Evolutionary conservation across 2,329 filamentous ascomycete species (phyloP).

Genomic region (Rosellinia necatrix): DNA sequence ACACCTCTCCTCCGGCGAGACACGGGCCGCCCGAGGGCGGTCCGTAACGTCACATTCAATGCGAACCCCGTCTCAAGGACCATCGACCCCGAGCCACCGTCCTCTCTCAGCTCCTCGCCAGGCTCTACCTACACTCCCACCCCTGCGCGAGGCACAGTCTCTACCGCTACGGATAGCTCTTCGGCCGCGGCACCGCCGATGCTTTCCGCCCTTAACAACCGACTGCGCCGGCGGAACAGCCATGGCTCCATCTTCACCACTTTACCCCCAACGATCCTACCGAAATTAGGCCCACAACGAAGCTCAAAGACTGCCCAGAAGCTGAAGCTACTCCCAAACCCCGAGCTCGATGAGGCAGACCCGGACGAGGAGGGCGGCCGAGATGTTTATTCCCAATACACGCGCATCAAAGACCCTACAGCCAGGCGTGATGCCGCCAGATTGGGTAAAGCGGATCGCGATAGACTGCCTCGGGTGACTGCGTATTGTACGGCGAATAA

Average conservation of each 20-base stretch:
- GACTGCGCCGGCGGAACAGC: slow-evolving; percentile 84
- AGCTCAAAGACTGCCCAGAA: slow-evolving; percentile 97
- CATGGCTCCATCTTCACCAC: slow-evolving; percentile 64
- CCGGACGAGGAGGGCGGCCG: slow-evolving; percentile 87
- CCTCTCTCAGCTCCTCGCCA: slow-evolving; percentile 38
- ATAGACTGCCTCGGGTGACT: slow-evolving; percentile 85
- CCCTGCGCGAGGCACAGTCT: slow-evolving; percentile 37
- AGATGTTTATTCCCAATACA: slow-evolving; percentile 98
- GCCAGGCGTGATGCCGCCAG: slow-evolving; percentile 89
- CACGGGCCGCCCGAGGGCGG: slow-evolving; percentile 48
- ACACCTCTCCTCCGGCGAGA: slow-evolving; percentile 42
- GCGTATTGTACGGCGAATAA: slow-evolving; percentile 95
- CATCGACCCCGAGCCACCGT: slow-evolving; percentile 57
- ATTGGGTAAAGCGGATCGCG: slow-evolving; percentile 89
- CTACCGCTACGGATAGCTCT: slow-evolving; percentile 37
- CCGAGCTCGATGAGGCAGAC: slow-evolving; percentile 72
- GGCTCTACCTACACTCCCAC: slow-evolving; percentile 42
- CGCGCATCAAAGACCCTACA: slow-evolving; percentile 94
- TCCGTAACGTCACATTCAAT: slow-evolving; percentile 78
- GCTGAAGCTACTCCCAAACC: slow-evolving; percentile 93
- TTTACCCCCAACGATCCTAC: slow-evolving; percentile 45
- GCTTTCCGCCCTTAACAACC: slow-evolving; percentile 83
- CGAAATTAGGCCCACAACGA: slow-evolving; percentile 90
- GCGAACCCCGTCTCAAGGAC: slow-evolving; percentile 68
- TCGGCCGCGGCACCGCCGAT: slow-evolving; percentile 56